Base-by-base conservation (phyloP, 768 basidiomycete species). In the Leucosporidium scottii region DNA sequence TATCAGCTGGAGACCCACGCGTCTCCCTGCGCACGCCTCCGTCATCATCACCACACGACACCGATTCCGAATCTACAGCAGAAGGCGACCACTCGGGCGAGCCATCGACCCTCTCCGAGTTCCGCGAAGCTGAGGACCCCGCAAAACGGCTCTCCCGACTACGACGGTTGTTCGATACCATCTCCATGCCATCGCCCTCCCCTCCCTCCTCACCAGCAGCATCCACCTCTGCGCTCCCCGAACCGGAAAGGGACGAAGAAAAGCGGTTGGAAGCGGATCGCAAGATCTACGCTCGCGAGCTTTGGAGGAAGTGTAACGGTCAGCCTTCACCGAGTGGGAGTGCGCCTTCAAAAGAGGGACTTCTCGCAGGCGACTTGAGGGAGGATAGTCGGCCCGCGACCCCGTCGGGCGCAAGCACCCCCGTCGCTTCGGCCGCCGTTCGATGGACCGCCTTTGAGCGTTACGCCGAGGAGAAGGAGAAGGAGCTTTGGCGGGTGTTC, bases 211-310 rank as follows among this genome's bases (percentile, higher is more conserved):
- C 59, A 4, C 65, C 59, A 0, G 20, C 59, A 23, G 13, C 59
- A 0, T 27, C 54, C 8, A 50, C 60, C 25, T 59, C 78, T 58
- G 65, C 28, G 28, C 61, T 27, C 48, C 62, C 66, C 20, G 47
- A 31, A 4, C 25, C 18, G 20, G 70, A 70, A n/a, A 72, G 86
- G 69, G 85, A 79, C 55, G 78, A 78, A 48, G 84, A 85, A 74
- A 31, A 62, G 12, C 76, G 83, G 67, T 90, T 87, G 21, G 83
- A 85, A 73, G 79, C 82, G 74, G 79, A 90, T 72, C 81, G 85
- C 74, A 83, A 81, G 57, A 83, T 85, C 79, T 94, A 94, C 79
- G 85, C 89, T 72, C 83, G 84, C 72, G 92, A 94, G 76, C 79
- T 96, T 51, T 79, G 87, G 65, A 80, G 71, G n/a, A 68, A 77